phyloP scores from a whole-genome alignment of 345 rosid genomes.

The Dimocarpus longan region DNA sequence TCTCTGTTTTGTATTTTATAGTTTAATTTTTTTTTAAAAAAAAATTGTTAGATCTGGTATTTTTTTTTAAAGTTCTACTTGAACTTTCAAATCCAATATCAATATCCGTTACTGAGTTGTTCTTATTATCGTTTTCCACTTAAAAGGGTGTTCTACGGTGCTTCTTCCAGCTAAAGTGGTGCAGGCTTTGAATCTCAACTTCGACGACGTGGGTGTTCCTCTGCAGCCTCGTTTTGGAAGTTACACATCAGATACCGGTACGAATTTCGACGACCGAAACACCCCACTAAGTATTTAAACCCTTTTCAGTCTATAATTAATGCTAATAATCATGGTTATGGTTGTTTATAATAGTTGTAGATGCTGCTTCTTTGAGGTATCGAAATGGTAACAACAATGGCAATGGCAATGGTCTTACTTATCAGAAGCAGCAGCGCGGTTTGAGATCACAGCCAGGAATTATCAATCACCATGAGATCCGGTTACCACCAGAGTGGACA shows the following conservation, averaged over 20 bases:
- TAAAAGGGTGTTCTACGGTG: conserved; percentile 48
- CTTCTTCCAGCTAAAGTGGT: conserved; percentile 84
- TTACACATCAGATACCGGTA: conserved; percentile 22
- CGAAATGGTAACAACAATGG: conserved; percentile 14
- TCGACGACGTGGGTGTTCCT: conserved; percentile 36
- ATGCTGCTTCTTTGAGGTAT: conserved; percentile 16
- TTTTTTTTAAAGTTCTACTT: not conserved
- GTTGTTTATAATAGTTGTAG: not conserved
- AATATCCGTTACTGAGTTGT: not conserved
- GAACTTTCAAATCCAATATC: not conserved
- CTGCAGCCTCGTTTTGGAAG: conserved; percentile 34
- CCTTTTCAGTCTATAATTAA: not conserved
- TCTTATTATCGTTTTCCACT: not conserved
- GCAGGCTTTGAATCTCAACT: conserved; percentile 67
- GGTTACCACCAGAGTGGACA: conserved; percentile 78
- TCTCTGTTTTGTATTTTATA: not conserved
- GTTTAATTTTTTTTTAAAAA: too few species aligned
- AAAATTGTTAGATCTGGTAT: not conserved
- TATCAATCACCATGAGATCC: conserved; percentile 29
- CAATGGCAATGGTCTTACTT: conserved; percentile 11
- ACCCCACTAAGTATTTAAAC: too few species aligned
- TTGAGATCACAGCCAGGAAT: conserved; percentile 32
- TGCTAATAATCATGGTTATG: not conserved
- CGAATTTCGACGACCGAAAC: not conserved
- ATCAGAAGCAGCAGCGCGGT: conserved; percentile 30